phyloP scores from a whole-genome alignment of 495 filamentous ascomycete genomes.

The Staphylotrichum longicolle region DNA sequence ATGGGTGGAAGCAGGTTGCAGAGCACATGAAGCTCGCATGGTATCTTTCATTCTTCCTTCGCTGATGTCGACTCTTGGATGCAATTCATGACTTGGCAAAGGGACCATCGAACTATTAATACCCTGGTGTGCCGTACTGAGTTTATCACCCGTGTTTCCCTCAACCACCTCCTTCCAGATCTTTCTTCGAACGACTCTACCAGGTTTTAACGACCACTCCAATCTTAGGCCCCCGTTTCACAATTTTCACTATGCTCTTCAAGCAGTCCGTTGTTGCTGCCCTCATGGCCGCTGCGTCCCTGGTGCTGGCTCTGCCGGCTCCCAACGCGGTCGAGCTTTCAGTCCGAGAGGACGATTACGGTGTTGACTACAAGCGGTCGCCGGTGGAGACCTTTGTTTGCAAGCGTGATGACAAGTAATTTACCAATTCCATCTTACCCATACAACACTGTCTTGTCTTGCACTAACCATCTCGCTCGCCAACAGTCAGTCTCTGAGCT shows the following conservation, averaged over 20 bases:
- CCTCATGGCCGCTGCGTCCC: slow-evolving; percentile 5
- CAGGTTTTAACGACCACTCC: no score
- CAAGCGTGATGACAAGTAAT: slow-evolving; percentile 11
- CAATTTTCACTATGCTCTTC: slow-evolving; percentile 2
- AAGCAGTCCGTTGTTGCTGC: neutral
- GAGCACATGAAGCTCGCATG: no score
- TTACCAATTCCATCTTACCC: neutral
- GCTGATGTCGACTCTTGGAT: no score
- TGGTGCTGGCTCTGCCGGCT: slow-evolving; percentile 3
- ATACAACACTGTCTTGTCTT: neutral
- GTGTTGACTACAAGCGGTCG: neutral
- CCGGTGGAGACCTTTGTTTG: slow-evolving; percentile 4
- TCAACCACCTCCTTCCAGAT: no score
- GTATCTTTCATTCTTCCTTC: no score
- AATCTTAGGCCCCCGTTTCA: no score
- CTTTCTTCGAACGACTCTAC: neutral
- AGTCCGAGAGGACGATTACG: slow-evolving; percentile 1
- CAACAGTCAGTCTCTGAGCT: slow-evolving; percentile 11
- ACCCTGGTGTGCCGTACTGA: no score
- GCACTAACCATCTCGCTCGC: neutral
- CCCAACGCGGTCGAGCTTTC: neutral
- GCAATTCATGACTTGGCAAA: no score
- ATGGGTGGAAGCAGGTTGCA: no score
- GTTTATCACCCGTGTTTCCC: no score
- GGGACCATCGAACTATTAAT: no score